Percentiles rank a stretch among this genome's conserved stretches.
Evolutionary conservation across 345 rosid species (phyloP).

Genomic region (rapeseed (Brassica napus)): DNA sequence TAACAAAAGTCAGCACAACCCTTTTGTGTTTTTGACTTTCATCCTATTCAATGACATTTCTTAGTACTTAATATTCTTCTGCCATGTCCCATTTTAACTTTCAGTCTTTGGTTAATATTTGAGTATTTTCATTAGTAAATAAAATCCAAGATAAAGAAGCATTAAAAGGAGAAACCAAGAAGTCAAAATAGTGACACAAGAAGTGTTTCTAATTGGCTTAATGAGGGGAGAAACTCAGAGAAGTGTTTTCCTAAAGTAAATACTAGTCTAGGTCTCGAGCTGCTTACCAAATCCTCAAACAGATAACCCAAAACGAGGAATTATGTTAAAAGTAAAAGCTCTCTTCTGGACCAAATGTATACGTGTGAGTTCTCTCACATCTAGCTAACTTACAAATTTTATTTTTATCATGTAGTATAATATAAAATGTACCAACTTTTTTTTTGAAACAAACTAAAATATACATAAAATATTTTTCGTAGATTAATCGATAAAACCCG

Average conservation of each 20-base stretch:
- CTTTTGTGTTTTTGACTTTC: slow-evolving; percentile 11
- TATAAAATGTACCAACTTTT: not conserved
- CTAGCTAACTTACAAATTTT: not conserved
- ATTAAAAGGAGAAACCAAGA: slow-evolving; percentile 13
- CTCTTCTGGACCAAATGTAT: not conserved
- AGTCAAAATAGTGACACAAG: slow-evolving; percentile 18
- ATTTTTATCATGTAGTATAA: not conserved
- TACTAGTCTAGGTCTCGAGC: not conserved
- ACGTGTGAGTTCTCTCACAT: not conserved
- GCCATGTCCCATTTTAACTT: slow-evolving; percentile 1
- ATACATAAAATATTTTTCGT: not conserved
- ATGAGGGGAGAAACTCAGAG: not conserved
- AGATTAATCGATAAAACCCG: not conserved
- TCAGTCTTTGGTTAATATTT: not conserved
- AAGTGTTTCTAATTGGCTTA: slow-evolving; percentile 18
- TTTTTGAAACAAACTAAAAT: not conserved
- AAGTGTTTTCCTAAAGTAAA: slow-evolving; percentile 9
- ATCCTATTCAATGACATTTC: slow-evolving; percentile 4
- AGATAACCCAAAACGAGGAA: slow-evolving; percentile 20
- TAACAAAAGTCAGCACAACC: slow-evolving; percentile 4
- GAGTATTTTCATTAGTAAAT: slow-evolving; percentile 11
- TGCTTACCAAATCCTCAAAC: slow-evolving; percentile 28
- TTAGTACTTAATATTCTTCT: not conserved
- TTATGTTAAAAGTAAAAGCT: not conserved
- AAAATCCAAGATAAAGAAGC: not conserved